phyloP scores from a whole-genome alignment of 1,139 yeast species.

The Yamadazyma trypodendri region DNA sequence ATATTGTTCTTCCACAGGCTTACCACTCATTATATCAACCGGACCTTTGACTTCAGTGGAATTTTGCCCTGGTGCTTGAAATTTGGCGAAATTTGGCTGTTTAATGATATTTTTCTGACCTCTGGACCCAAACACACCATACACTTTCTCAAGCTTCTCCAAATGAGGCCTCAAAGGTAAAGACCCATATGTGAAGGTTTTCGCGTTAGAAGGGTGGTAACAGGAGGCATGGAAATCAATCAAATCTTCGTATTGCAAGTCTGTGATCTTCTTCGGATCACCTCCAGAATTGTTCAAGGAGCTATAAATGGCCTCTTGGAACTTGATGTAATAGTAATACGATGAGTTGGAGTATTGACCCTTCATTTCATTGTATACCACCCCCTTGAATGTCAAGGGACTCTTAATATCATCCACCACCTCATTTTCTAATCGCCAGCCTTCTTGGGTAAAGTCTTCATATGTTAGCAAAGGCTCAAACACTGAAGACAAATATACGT shows the following conservation, averaged over 20 bases:
- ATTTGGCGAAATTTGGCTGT: conserved; percentile 23
- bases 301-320: conserved; percentile 83
- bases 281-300: conserved; percentile 91
- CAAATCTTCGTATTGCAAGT: conserved; percentile 70
- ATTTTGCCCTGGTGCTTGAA: conserved; percentile 6
- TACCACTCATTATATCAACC: conserved; percentile 65
- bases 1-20: conserved; percentile 66
- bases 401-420: conserved; percentile 54
- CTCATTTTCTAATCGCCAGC: conserved; percentile 92
- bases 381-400: conserved; percentile 83
- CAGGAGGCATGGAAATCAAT: conserved; percentile 68
- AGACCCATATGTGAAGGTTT: conserved; percentile 84
- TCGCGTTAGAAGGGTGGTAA: conserved; percentile 90
- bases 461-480: conserved; percentile 75
- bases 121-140: conserved; percentile 55
- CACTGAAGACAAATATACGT: conserved; percentile 85
- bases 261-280: conserved; percentile 79
- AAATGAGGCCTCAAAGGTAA: conserved; percentile 66
- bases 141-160: conserved; percentile 52
- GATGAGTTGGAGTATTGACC: conserved; percentile 93
- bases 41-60: conserved; percentile 58
- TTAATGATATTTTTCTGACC: conserved; percentile 23
- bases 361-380: conserved; percentile 97
- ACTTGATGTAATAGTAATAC: conserved; percentile 80
- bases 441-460: conserved; percentile 91